These are phyloP conservation scores for Botryosphaeria dothidea DNA, from an alignment of 2,329 filamentous ascomycete genomes.

Conservation along the genomic window DNA sequence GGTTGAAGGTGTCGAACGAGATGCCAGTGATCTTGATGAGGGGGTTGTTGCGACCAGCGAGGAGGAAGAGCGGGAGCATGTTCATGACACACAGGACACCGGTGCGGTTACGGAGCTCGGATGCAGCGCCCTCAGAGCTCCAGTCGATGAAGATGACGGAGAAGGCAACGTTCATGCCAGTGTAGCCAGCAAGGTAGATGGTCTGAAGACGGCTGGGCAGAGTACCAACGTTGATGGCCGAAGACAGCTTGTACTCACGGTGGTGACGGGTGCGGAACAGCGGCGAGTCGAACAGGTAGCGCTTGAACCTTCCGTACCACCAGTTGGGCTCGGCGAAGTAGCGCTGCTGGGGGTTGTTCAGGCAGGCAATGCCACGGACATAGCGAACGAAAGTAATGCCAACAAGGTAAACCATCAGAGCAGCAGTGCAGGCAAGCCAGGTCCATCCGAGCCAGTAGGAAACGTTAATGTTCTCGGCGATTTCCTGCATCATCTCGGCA, in stretches of 20 bases:
- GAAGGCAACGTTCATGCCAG: constrained; percentile 51
- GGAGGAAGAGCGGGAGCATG: constrained; percentile 74
- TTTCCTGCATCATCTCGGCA: constrained; percentile 7
- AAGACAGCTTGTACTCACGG: constrained; percentile 52
- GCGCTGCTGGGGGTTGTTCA: constrained; percentile 76
- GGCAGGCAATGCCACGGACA: constrained; percentile 70
- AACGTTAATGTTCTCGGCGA: constrained; percentile 33
- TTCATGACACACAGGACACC: constrained; percentile 72
- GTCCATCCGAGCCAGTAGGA: constrained; percentile 39
- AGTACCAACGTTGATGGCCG: constrained; percentile 51
- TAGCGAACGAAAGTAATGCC: constrained; percentile 64
- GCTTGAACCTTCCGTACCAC: constrained; percentile 46
- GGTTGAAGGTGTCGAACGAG: constrained; percentile 80
- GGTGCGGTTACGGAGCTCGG: constrained; percentile 62
- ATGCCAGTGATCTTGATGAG: constrained; percentile 71
- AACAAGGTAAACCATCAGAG: constrained; percentile 68
- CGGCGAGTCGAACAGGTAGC: constrained; percentile 48
- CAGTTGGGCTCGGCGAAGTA: constrained; percentile 71
- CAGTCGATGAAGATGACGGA: constrained; percentile 58
- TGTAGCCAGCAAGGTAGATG: constrained; percentile 49
- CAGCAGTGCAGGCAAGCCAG: constrained; percentile 63
- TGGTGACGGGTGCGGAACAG: constrained; percentile 51
- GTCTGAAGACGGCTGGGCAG: constrained; percentile 51
- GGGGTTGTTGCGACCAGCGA: constrained; percentile 77
- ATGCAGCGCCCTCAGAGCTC: constrained; percentile 71